Percentiles rank a stretch among this genome's conserved stretches.
Conservation (phyloP, 495 filamentous ascomycete species). For the Aspergillus sclerotioniger region DNA sequence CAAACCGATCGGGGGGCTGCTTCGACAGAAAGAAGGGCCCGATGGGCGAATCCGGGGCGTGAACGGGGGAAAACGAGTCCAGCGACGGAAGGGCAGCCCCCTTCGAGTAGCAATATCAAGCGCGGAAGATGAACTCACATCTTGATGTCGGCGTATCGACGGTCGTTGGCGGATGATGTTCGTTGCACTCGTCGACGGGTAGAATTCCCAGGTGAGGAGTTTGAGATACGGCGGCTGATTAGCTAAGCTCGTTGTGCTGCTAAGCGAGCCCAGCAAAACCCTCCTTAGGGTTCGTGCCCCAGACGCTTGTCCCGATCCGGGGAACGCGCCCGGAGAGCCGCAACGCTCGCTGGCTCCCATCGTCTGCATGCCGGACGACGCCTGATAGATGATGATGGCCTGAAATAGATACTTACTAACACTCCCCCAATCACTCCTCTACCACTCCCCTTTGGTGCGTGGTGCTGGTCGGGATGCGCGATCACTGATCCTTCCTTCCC, state of each 20-base stretch:
- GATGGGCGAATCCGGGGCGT: constrained; percentile 5
- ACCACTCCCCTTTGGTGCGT: too few species aligned
- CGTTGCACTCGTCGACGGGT: constrained; percentile 46
- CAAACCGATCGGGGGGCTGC: constrained; percentile 19
- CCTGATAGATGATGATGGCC: too few species aligned
- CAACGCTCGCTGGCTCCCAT: background rate
- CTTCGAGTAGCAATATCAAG: constrained; percentile 12
- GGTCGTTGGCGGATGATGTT: constrained; percentile 54
- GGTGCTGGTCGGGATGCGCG: too few species aligned
- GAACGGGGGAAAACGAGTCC: constrained; percentile 17
- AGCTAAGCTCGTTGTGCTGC: constrained; percentile 44
- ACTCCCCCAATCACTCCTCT: too few species aligned
- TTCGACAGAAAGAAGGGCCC: constrained; percentile 1
- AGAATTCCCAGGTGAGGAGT: constrained; percentile 46
- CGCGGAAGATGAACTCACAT: constrained; percentile 47
- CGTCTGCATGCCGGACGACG: background rate
- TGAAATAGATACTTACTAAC: too few species aligned
- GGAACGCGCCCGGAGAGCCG: constrained; percentile 4
- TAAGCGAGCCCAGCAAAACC: constrained; percentile 42
- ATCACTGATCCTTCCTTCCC: too few species aligned
- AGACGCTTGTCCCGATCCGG: constrained; percentile 7
- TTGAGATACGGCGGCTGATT: constrained; percentile 44
- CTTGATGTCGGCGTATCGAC: constrained; percentile 56
- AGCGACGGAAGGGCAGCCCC: constrained; percentile 17
- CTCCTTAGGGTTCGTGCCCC: constrained; percentile 38